Base-by-base conservation (phyloP, 805 yeast species). In the Kluyveromyces wickerhamii region DNA sequence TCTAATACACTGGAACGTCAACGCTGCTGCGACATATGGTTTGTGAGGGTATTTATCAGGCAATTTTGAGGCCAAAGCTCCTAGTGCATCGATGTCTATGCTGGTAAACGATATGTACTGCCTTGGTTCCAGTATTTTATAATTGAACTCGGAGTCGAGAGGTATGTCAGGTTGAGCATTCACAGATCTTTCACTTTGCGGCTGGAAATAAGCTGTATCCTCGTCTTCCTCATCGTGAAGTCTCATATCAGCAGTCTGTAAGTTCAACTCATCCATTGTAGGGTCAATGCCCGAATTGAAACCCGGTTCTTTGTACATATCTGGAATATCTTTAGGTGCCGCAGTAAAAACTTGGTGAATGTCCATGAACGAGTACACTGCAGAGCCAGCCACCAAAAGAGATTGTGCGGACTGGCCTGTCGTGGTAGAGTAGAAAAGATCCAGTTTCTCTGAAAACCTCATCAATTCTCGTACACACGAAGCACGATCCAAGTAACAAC, bases 81-180 rank as follows among this genome's bases (percentile, higher is more conserved):
- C 64, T 28, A 88, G 76, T 49, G 82, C 87, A 0, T 95, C 94
- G 21, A 83, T 77, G 16, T 64, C 67, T 43, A 74, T 66, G 48
- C 80, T 87, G 12, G 72, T 63, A 46, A 77, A 78, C 42, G 71
- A 71, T 30, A 81, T 64, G 47, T 58, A 80, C 52, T 80, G 83
- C 27, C 74, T 75, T 11, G 73, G 71, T 28, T 21, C 31, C 9
- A 30, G 16, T 7, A 11, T 6, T 18, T 13, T 21, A 19, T 62
- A 68, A 26, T 66, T 70, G 52, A 76, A 81, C 41, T 79, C 76
- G 47, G 78, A 81, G 7, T 41, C 37, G 8, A 38, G 40, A 8
- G 52, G 50, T n/a, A 47, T 52, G 14, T 56, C 65, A 13, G 55
- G 38, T 28, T 27, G 33, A 16, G 30, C 12, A 8, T 8, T 14